Evolutionary conservation across 2,329 filamentous ascomycete genomes (phyloP).

Genomic region (Aphanoascus verrucosus): DNA sequence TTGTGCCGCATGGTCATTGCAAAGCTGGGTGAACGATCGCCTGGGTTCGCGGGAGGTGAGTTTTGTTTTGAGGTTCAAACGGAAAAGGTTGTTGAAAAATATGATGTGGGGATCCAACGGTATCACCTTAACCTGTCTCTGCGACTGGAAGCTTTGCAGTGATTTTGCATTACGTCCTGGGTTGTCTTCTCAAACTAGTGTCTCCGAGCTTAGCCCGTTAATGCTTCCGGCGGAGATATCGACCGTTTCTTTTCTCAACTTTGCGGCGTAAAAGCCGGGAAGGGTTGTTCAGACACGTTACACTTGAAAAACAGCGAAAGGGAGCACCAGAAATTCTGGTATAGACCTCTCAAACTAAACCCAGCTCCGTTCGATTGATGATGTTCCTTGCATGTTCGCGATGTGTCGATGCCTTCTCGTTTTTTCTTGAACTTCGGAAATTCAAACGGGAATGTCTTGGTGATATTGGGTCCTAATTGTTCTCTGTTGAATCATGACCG

Average conservation of each 20-base stretch:
- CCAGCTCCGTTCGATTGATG: background rate
- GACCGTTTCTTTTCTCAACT: background rate
- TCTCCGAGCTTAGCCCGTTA: background rate
- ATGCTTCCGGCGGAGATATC: background rate
- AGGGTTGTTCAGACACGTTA: background rate
- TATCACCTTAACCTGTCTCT: background rate
- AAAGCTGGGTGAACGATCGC: background rate
- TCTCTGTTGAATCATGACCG: background rate
- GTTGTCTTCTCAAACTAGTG: background rate
- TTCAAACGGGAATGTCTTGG: background rate
- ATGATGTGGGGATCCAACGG: background rate
- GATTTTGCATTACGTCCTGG: background rate
- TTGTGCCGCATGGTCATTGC: background rate
- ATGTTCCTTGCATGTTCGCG: slow-evolving; percentile 3
- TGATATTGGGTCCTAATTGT: background rate
- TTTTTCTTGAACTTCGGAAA: background rate
- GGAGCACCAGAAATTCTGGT: background rate
- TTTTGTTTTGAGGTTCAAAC: background rate
- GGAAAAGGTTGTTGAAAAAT: background rate
- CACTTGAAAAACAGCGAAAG: background rate
- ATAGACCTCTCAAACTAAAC: background rate
- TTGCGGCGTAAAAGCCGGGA: background rate
- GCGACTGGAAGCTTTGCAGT: background rate
- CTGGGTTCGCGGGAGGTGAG: background rate
- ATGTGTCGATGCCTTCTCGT: background rate